A percentile compares a stretch with the other conserved stretches of the same genome.
These are phyloP conservation scores for Eustoma russellianum DNA, from an alignment of 257 asterid genomes.

Conservation along the genomic window DNA sequence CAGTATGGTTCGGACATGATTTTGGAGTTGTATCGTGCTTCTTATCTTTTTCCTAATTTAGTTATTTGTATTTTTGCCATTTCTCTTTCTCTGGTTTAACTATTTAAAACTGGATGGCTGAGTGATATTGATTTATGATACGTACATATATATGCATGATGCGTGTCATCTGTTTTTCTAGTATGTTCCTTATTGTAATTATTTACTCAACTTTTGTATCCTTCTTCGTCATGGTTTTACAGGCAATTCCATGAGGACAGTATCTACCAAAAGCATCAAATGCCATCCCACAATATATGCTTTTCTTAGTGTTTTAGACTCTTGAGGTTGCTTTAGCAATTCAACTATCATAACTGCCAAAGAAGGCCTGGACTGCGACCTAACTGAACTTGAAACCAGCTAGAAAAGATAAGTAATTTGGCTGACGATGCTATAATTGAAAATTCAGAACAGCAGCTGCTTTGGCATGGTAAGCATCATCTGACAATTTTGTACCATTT, in stretches of 20 bases:
- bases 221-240: conserved; percentile 6
- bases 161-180: too few relatives aligned
- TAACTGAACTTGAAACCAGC: conserved; percentile 39
- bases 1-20: too few relatives aligned
- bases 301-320: conserved; percentile 31
- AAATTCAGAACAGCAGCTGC: conserved; percentile 6
- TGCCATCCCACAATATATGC: conserved; percentile 43
- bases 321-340: conserved; percentile 17
- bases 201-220: not conserved
- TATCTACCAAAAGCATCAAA: conserved; percentile 29
- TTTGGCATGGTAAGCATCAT: conserved; percentile 29
- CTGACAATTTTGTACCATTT: conserved; percentile 3
- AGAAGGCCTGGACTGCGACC: conserved; percentile 34
- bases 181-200: too few relatives aligned
- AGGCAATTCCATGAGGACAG: conserved; percentile 53
- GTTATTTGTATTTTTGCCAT: not conserved
- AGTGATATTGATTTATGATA: too few relatives aligned
- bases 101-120: not conserved
- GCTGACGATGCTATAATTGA: conserved; percentile 11
- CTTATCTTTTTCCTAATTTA: too few relatives aligned
- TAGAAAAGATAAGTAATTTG: conserved; percentile 32
- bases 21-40: too few relatives aligned
- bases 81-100: not conserved
- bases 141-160: too few relatives aligned
- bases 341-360: conserved; percentile 12